These are phyloP conservation scores for Tricholomella constricta DNA, from an alignment of 768 basidiomycete species.

Conservation along the genomic window DNA sequence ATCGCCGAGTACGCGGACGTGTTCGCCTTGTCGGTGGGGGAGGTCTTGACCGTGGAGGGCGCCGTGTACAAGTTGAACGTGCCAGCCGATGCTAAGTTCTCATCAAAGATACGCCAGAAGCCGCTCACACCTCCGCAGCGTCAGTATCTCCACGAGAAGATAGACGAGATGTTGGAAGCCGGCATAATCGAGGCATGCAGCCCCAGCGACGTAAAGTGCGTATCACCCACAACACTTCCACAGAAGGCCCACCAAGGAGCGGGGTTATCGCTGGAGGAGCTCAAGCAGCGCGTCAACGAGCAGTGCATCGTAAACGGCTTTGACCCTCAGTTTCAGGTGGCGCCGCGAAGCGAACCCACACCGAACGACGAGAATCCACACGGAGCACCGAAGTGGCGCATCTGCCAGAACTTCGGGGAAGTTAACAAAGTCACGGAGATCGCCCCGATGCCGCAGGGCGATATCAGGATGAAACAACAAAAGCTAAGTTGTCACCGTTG, in stretches of 20 bases:
- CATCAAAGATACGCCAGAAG: slow-evolving; percentile 21
- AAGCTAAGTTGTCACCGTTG: slow-evolving; percentile 32
- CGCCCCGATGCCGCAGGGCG: too few relatives aligned
- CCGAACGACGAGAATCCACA: neutral
- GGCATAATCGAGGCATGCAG: slow-evolving; percentile 32
- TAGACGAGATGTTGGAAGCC: slow-evolving; percentile 37
- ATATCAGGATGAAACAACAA: slow-evolving; percentile 37
- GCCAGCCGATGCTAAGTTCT: slow-evolving; percentile 7
- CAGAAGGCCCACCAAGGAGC: slow-evolving; percentile 34
- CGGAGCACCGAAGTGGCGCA: slow-evolving; percentile 28
- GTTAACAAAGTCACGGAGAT: slow-evolving; percentile 32
- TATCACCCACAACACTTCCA: slow-evolving; percentile 33
- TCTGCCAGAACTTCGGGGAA: slow-evolving; percentile 36
- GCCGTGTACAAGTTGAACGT: slow-evolving; percentile 37
- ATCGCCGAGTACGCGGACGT: too few relatives aligned
- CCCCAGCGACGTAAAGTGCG: slow-evolving; percentile 15
- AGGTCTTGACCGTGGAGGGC: neutral
- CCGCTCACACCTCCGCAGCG: slow-evolving; percentile 31
- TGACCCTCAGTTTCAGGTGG: slow-evolving; percentile 17
- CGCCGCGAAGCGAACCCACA: slow-evolving; percentile 12
- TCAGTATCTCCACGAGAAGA: slow-evolving; percentile 25
- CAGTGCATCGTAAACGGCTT: slow-evolving; percentile 31
- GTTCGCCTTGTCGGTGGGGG: too few relatives aligned
- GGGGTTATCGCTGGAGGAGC: slow-evolving; percentile 32
- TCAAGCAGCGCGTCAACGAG: slow-evolving; percentile 34